Percentiles rank a stretch among this genome's conserved stretches.
phyloP scores from a whole-genome alignment of 176 grass and related monocot genomes.

The Pontederia paniculata region DNA sequence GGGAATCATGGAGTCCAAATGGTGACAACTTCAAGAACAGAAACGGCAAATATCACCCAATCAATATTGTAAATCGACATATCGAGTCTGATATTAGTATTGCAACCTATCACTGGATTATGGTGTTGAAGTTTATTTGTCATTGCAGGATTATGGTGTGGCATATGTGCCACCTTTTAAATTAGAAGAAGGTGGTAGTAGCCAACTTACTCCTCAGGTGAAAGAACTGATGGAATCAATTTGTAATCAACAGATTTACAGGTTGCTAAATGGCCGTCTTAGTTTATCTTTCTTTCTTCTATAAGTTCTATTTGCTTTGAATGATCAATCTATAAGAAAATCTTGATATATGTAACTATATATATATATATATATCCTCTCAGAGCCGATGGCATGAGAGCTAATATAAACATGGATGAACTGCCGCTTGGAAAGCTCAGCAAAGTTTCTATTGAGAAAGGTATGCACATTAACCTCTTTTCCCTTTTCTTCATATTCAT shows the following conservation, averaged over 20 bases:
- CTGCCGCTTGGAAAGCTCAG: conserved; percentile 98
- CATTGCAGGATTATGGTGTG: conserved; percentile 75
- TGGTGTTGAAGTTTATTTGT: background rate
- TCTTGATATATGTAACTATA: too few species aligned
- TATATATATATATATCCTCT: too few species aligned
- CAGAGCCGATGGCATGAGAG: conserved; percentile 81
- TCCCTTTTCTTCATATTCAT: too few species aligned
- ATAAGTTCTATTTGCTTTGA: background rate
- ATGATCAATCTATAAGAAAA: background rate
- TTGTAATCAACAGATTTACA: conserved; percentile 89
- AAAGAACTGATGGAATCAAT: conserved; percentile 73
- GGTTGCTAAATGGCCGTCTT: conserved; percentile 23
- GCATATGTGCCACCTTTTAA: conserved; percentile 42
- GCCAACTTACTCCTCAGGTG: conserved; percentile 75
- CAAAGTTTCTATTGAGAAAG: conserved; percentile 82
- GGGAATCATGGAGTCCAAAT: conserved; percentile 68
- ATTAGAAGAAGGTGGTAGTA: conserved; percentile 36
- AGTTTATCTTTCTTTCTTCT: conserved; percentile 1
- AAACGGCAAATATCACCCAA: conserved; percentile 63
- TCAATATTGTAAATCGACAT: conserved; percentile 64
- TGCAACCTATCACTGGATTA: background rate
- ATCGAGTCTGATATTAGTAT: background rate
- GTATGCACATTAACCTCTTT: conserved; percentile 39
- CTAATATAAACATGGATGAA: conserved; percentile 96
- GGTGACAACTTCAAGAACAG: conserved; percentile 69